A percentile compares a stretch with the other conserved stretches of the same genome.
phyloP scores from a whole-genome alignment of 805 yeast species.

The Scheffersomyces lignosus region DNA sequence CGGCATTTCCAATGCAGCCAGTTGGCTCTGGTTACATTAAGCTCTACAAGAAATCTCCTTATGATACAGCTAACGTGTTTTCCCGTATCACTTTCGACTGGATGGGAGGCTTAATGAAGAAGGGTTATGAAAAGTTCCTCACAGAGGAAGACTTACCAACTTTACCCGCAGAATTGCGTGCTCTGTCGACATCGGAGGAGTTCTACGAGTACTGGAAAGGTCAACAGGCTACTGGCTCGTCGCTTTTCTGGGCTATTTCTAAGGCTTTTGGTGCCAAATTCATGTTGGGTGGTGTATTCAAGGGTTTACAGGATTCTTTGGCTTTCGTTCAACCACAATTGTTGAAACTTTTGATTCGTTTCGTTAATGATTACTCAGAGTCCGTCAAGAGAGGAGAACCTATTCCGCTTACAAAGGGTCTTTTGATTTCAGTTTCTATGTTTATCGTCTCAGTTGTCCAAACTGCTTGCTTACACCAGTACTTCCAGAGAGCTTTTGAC shows the following conservation, averaged over 20 bases:
- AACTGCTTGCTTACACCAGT: constrained; percentile 75
- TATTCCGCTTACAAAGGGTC: constrained; percentile 69
- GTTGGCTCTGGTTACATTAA: constrained; percentile 1
- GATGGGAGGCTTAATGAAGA: constrained; percentile 84
- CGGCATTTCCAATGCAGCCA: constrained; percentile 12
- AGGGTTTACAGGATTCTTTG: constrained; percentile 70
- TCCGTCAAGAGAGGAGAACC: constrained; percentile 37
- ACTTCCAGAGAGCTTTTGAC: constrained; percentile 72
- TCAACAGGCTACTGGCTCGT: constrained; percentile 47
- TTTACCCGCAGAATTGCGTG: constrained; percentile 65
- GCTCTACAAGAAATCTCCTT: constrained; percentile 32
- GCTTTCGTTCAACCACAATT: constrained; percentile 87
- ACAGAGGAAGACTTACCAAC: constrained; percentile 70
- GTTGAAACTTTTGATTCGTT: constrained; percentile 62
- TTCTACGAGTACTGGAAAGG: constrained; percentile 62
- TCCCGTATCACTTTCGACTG: constrained; percentile 80
- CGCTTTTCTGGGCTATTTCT: constrained; percentile 61
- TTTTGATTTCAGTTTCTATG: constrained; percentile 75
- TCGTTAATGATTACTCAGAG: constrained; percentile 41
- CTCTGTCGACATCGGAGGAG: constrained; percentile 48
- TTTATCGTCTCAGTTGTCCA: constrained; percentile 74
- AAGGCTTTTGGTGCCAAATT: constrained; percentile 76
- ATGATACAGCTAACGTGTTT: constrained; percentile 57
- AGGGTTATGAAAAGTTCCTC: constrained; percentile 65
- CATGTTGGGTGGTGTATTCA: constrained; percentile 68